Evolutionary conservation across 306 rosid species (phyloP), one percentile per base, ranked within the genome.

Genomic region (Castanea sativa): DNA sequence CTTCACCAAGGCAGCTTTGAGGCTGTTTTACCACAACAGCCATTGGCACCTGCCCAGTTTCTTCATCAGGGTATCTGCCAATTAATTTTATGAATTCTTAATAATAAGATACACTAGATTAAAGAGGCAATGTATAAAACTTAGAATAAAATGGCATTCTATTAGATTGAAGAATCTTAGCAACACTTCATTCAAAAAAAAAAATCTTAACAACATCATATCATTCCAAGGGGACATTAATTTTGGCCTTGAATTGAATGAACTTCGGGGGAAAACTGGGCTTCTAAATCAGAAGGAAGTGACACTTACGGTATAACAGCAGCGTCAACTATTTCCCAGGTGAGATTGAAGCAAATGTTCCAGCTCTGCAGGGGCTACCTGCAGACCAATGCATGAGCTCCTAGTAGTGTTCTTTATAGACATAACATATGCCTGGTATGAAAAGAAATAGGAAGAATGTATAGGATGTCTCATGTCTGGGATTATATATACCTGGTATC

Each of bases 401-500:
- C 41, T 35, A 35, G 41, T 35, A 5, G 41, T 35, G 41, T 35
- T 35, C 5, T 35, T 35, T 35, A 35, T 4, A 35, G 41, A 35
- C 41, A 35, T 35, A 35, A 35, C 41, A 35, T 2, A 35, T 35
- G 4, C 41, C 6, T 0, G 4, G 41, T 35, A 35, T 3, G 4
- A 4, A 4, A 35, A 5, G 41, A 35, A 35, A 35, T 21, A 35
- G 5, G 6, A 35, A 35, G 41, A 35, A 35, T 35, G 41, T 5
- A 35, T 35, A 3, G 6, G 41, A 35, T 25, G 27, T 25, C 4
- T 35, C 6, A 4, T 1, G 27, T 0, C 4, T 35, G 41, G 2
- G 41, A 35, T 35, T 35, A 35, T 35, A 35, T 35, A 35, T 67
- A 89, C 93, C 91, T 86, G 91, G 55, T 85, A 84, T 52, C 87